A percentile compares a stretch with the other conserved stretches of the same genome.
Conservation (phyloP, 1,284 basidiomycete species). For the Sanguinoderma infundibulare region DNA sequence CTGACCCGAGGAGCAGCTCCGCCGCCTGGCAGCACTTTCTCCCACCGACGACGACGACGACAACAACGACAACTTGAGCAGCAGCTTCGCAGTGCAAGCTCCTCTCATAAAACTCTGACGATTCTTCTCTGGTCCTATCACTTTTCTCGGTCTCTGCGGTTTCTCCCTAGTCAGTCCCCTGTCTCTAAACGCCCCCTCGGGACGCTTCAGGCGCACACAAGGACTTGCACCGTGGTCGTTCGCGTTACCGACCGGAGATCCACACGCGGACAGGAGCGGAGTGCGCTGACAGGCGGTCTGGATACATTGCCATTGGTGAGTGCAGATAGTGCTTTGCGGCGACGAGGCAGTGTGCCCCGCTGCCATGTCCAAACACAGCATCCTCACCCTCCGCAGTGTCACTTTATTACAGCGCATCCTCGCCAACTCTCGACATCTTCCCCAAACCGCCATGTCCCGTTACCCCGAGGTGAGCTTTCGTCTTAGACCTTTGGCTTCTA, state of each 20-base stretch:
- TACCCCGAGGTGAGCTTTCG: neutral
- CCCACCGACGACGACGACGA: too few species aligned
- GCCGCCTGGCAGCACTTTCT: too few species aligned
- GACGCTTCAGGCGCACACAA: neutral
- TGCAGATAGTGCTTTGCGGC: neutral
- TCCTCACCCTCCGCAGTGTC: constrained; percentile 3
- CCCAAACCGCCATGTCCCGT: neutral
- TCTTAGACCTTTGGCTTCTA: neutral
- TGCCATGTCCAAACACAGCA: neutral
- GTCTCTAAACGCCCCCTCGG: neutral
- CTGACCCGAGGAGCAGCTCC: too few species aligned
- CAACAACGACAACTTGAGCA: too few species aligned
- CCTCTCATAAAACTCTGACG: too few species aligned
- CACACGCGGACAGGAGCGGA: neutral
- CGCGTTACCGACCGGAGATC: too few species aligned
- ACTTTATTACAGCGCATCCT: neutral
- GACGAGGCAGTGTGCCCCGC: neutral
- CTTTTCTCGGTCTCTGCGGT: too few species aligned
- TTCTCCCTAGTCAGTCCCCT: too few species aligned
- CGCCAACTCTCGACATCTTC: neutral
- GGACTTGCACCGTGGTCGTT: neutral
- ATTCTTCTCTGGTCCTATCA: too few species aligned
- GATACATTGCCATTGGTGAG: neutral
- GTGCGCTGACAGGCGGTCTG: neutral
- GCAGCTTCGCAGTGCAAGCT: too few species aligned